Percentiles rank a stretch among this genome's conserved stretches.
Conservation (phyloP, 352 stramenopile species). For the Aphanomyces euteiches region DNA sequence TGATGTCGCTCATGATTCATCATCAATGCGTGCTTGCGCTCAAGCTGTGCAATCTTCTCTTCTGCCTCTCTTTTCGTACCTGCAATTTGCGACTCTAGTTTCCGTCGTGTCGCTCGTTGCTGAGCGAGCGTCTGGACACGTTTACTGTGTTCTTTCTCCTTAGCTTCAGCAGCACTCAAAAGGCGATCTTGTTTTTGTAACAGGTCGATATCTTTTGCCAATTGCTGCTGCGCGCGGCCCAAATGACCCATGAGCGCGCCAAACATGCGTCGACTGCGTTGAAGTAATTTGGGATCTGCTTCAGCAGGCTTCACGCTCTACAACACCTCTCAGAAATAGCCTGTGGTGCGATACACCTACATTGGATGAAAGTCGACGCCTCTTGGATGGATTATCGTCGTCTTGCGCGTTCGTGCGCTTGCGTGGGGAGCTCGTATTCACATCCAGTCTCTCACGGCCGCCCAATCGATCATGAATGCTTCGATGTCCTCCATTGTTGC, state of each 20-base stretch:
- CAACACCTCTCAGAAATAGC: neutral
- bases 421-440: neutral
- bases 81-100: conserved; percentile 46
- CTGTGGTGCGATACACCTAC: neutral
- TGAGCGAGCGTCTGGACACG: conserved; percentile 45
- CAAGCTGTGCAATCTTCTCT: conserved; percentile 49
- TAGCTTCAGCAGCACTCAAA: conserved; percentile 57
- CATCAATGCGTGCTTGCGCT: conserved; percentile 58
- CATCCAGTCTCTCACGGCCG: neutral
- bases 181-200: conserved; percentile 69
- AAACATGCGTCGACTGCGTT: conserved; percentile 73
- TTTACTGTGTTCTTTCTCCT: conserved; percentile 63
- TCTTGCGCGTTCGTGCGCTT: neutral
- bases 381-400: conserved; percentile 10
- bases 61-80: conserved; percentile 50
- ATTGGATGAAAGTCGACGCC: conserved; percentile 9
- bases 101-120: conserved; percentile 38
- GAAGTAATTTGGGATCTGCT: conserved; percentile 5
- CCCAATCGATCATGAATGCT: conserved; percentile 27
- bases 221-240: conserved; percentile 70
- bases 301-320: conserved; percentile 20
- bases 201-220: conserved; percentile 70
- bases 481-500: conserved; percentile 3
- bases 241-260: conserved; percentile 76
- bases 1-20: conserved; percentile 43